Percentiles rank a stretch among this genome's conserved stretches.
Conservation (phyloP, 345 rosid species). For the Bretschneidera sinensis region DNA sequence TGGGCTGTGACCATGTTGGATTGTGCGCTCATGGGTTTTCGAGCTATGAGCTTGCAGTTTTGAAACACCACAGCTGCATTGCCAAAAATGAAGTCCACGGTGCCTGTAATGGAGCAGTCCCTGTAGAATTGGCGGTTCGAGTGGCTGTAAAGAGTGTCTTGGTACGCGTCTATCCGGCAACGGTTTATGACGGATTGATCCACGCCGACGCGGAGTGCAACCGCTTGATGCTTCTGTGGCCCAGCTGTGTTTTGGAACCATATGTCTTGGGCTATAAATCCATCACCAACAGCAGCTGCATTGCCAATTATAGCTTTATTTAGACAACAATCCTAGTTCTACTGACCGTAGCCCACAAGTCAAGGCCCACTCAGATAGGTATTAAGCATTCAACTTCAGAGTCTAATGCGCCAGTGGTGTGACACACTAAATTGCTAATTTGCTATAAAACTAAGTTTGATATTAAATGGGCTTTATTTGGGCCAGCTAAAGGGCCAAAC, state of each 20-base stretch:
- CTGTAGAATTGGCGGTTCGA: constrained; percentile 67
- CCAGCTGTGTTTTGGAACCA: constrained; percentile 82
- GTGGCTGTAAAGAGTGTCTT: constrained; percentile 75
- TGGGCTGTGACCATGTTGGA: constrained; percentile 80
- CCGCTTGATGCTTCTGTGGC: constrained; percentile 75
- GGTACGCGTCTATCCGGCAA: constrained; percentile 69
- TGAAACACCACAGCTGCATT: constrained; percentile 70
- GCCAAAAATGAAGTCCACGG: constrained; percentile 79
- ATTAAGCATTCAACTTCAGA: too few relatives aligned
- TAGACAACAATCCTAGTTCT: too few relatives aligned
- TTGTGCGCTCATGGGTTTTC: constrained; percentile 55
- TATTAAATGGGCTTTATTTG: too few relatives aligned
- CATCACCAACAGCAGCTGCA: constrained; percentile 72
- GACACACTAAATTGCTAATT: too few relatives aligned
- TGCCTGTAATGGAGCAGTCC: constrained; percentile 59
- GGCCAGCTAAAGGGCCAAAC: too few relatives aligned
- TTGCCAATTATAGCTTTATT: not conserved
- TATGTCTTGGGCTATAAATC: constrained; percentile 84
- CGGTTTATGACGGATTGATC: constrained; percentile 72
- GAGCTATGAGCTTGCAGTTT: constrained; percentile 52
- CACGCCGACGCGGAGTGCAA: constrained; percentile 75
- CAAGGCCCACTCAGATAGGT: too few relatives aligned
- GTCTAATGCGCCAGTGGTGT: too few relatives aligned
- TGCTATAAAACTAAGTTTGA: too few relatives aligned
- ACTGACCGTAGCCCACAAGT: too few relatives aligned